Evolutionary conservation across 163 green algal genomes (phyloP), one percentile per base, ranked within the genome.

Genomic region (Trebouxia gelatinosa): DNA sequence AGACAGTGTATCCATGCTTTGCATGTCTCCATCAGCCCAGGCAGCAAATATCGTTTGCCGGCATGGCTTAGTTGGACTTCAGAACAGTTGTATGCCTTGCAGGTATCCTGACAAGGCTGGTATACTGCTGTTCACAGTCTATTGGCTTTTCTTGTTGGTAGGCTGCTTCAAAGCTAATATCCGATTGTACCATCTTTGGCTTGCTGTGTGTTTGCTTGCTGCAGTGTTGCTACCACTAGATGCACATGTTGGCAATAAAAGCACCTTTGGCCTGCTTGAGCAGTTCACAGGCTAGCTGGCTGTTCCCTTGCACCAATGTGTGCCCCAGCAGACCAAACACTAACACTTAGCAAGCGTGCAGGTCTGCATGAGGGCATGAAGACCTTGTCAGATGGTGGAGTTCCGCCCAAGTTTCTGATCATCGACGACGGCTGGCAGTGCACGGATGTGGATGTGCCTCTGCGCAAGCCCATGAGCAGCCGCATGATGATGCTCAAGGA

Each of bases 341-440:
- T 23, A 59, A 23, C 19, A 59, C 48, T 59, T 19, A 23, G 48
- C 26, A 23, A 23, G 48, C 23, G 48, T 66, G 74, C 62, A 82
- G 93, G 92, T 26, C 84, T 99, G 39, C 74, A 89, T 19, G 82
- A 96, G 48, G 95, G 94, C 0, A 79, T 99, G 59, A 40, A 70
- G 35, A 94, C 83, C 77, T 75, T 99, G 74, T 58, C 71, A 31
- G 67, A 85, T 17, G 93, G 90, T 17, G 89, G 90, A 39, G 85
- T 90, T 13, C 85, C 80, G 0, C 92, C 95, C 1, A 88, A 89
- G 79, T 89, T 95, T 51, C 90, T 99, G 16, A 98, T 99, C 84
- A 98, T 99, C 39, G 95, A 99, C 70, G 95, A 99, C 66, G 95
- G 95, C 46, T 99, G 95, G 95, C 95, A 93, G 85, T 87, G 85